These are phyloP conservation scores for Penicillium sclerotigenum DNA, from an alignment of 2,329 filamentous ascomycete genomes.

Conservation along the genomic window DNA sequence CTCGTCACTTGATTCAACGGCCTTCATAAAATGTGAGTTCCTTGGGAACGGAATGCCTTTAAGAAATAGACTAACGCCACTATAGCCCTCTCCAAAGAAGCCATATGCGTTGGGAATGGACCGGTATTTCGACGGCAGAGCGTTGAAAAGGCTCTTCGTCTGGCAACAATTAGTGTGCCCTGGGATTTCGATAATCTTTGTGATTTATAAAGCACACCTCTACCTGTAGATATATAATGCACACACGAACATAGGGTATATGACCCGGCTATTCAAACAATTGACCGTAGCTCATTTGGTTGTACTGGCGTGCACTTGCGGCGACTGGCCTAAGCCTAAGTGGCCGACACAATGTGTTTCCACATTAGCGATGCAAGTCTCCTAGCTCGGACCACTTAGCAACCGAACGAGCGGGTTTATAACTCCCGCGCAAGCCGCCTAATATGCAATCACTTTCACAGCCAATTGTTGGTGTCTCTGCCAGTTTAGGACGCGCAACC, in stretches of 20 bases:
- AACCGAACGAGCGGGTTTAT: neutral
- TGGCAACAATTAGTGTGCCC: conserved; percentile 13
- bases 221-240: neutral
- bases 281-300: neutral
- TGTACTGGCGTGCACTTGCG: neutral
- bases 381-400: neutral
- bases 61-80: conserved; percentile 8
- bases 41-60: neutral
- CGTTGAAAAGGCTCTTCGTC: conserved; percentile 22
- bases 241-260: neutral
- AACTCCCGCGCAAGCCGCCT: neutral
- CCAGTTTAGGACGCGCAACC: neutral
- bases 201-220: conserved; percentile 1
- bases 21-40: conserved; percentile 22
- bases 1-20: conserved; percentile 10
- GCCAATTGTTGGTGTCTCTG: neutral
- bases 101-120: conserved; percentile 23
- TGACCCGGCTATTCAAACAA: neutral
- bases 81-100: conserved; percentile 16
- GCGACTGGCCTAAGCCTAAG: neutral
- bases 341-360: neutral
- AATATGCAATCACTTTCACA: neutral
- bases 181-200: conserved; percentile 14
- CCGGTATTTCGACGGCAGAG: conserved; percentile 21
- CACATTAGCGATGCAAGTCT: neutral